These are phyloP conservation scores for Starmera stellimalicola DNA, from an alignment of 1,139 yeast genomes.

Conservation along the genomic window DNA sequence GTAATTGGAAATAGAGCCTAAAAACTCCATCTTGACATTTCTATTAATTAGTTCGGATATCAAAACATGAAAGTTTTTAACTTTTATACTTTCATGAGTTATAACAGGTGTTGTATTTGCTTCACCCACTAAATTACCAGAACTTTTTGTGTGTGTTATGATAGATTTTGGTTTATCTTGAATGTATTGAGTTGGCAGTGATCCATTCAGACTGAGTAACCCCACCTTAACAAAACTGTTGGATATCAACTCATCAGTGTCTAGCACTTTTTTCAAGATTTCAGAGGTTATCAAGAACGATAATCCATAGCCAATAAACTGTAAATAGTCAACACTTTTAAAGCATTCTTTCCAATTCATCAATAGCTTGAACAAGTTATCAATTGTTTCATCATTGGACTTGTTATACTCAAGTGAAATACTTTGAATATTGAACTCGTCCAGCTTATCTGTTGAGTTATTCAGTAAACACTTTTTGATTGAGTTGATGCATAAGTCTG, in stretches of 20 bases:
- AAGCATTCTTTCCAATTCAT: conserved; percentile 16
- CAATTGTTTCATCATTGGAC: conserved; percentile 6
- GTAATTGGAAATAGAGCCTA: conserved; percentile 35
- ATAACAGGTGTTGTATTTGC: not conserved
- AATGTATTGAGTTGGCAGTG: conserved; percentile 10
- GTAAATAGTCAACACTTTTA: conserved; percentile 9
- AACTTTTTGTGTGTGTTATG: not conserved
- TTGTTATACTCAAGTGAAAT: conserved; percentile 13
- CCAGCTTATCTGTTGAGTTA: conserved; percentile 1
- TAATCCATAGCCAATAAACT: conserved; percentile 10
- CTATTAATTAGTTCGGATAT: conserved; percentile 6
- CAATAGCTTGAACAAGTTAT: conserved; percentile 12
- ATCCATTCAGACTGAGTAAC: conserved; percentile 11
- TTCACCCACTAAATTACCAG: not conserved
- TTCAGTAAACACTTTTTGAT: conserved; percentile 7
- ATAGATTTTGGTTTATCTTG: conserved; percentile 1
- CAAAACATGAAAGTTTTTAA: not conserved
- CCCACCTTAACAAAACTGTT: conserved; percentile 8
- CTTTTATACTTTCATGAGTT: not conserved
- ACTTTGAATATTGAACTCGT: conserved; percentile 8
- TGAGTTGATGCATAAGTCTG: conserved; percentile 7
- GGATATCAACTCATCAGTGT: not conserved
- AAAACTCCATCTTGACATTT: conserved; percentile 41
- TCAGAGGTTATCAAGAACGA: conserved; percentile 9
- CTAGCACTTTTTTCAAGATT: conserved; percentile 10